Evolutionary conservation across 2,329 filamentous ascomycete genomes (phyloP), one percentile per base, ranked within the genome.

Genomic region (Zymoseptoria crescenta): DNA sequence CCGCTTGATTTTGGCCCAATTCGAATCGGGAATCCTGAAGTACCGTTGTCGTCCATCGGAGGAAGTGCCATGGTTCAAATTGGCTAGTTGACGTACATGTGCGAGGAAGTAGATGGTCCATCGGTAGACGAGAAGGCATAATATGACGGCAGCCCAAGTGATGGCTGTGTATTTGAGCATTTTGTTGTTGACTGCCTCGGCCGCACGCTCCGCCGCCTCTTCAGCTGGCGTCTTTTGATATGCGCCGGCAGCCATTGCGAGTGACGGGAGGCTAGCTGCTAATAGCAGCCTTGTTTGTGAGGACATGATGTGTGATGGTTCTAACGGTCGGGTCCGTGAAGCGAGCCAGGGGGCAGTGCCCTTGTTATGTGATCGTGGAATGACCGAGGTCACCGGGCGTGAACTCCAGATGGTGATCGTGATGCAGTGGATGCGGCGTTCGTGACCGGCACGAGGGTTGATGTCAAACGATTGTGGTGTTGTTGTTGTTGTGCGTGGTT

Each of bases 41-140:
- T 91, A 96, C 61, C 83, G 80, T 73, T 96, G 91, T 50, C 69
- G 67, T 50, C 70, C 69, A 54, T 71, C 69, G 62, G 62, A 66
- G n/a, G 65, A 62, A 1, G 81, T 87, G 64, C 89, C 87, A 75
- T 90, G 91, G 76, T 83, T 87, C 65, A 96, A 81, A 69, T 86
- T 90, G 49, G 87, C 81, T 51, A 96, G 79, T 27, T 83, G 87
- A 63, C 91, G 84, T 45, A 92, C 77, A 69, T 94, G 87, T 65
- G 81, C 83, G 59, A 83, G 77, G 58, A 88, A 75, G 57, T 82
- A 79, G 55, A 84, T 80, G 57, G 78, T 74, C 63, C 86, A 73
- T 62, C 87, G 84, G 83, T 89, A 93, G 63, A 86, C 66, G 63
- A 89, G 79, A 67, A 92, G 79, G 54, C 81, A 79, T 41, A 73